These are phyloP conservation scores for Penicillium cataractarum DNA, from an alignment of 495 filamentous ascomycete genomes.

Conservation along the genomic window DNA sequence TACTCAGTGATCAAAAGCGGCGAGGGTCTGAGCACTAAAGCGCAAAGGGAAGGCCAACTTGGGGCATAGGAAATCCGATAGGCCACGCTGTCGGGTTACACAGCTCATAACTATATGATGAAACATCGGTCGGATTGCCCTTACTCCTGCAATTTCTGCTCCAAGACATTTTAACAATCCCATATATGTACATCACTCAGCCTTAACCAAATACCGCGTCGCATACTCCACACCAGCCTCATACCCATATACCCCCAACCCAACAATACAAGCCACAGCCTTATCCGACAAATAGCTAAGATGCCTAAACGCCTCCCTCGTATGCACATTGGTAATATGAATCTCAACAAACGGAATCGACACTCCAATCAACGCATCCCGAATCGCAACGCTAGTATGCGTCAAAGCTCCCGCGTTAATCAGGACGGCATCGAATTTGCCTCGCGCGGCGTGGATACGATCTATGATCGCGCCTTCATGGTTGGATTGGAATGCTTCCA, in stretches of 20 bases:
- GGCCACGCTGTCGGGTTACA: too few relatives aligned
- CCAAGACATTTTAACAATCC: not conserved
- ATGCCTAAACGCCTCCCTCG: conserved; percentile 55
- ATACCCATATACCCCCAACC: conserved; percentile 46
- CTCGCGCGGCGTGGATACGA: conserved; percentile 47
- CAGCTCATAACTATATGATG: too few relatives aligned
- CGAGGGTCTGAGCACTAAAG: too few relatives aligned
- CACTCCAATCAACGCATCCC: conserved; percentile 62
- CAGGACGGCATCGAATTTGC: conserved; percentile 44
- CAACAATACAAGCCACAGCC: conserved; percentile 59
- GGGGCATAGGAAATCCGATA: too few relatives aligned
- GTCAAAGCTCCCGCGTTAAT: conserved; percentile 65
- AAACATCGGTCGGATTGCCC: not conserved
- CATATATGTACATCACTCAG: not conserved
- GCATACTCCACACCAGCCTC: conserved; percentile 12
- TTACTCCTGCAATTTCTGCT: too few relatives aligned
- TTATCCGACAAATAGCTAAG: conserved; percentile 64
- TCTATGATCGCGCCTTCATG: conserved; percentile 59
- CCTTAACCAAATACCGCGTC: not conserved
- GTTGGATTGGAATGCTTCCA: conserved; percentile 57
- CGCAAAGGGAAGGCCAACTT: too few relatives aligned
- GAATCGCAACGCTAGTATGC: conserved; percentile 60
- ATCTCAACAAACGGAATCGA: conserved; percentile 66
- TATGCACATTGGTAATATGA: conserved; percentile 62
- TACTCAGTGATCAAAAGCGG: too few relatives aligned